phyloP scores from a whole-genome alignment of 345 rosid species.

The Carallia pectinifolia region DNA sequence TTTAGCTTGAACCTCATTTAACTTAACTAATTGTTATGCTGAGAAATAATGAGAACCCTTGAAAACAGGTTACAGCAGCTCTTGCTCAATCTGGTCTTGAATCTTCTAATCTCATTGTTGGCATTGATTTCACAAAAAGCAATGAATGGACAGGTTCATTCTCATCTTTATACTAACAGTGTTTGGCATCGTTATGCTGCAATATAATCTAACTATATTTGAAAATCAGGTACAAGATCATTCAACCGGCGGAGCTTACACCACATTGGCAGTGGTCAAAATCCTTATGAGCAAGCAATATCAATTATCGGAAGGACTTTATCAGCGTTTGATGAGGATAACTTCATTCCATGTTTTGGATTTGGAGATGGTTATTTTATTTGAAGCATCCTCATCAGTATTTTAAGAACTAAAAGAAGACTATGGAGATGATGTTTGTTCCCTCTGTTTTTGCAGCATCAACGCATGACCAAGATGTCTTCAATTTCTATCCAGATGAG shows the following conservation, averaged over 20 bases:
- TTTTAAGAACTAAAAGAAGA: neutral
- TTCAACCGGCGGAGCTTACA: slow-evolving; percentile 67
- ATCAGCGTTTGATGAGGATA: slow-evolving; percentile 73
- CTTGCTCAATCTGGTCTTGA: slow-evolving; percentile 87
- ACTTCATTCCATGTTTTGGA: slow-evolving; percentile 80
- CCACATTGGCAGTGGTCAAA: slow-evolving; percentile 49
- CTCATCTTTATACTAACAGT: slow-evolving; percentile 1
- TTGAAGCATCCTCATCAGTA: neutral
- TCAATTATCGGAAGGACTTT: slow-evolving; percentile 75
- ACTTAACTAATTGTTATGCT: neutral
- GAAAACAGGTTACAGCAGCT: slow-evolving; percentile 70
- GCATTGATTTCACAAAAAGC: slow-evolving; percentile 95
- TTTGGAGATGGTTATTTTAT: slow-evolving; percentile 63
- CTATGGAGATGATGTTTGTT: slow-evolving; percentile 3
- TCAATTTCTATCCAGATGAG: slow-evolving; percentile 70
- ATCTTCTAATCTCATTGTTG: slow-evolving; percentile 91
- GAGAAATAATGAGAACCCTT: neutral
- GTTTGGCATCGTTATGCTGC: neutral
- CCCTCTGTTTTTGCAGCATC: slow-evolving; percentile 47
- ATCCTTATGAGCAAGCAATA: slow-evolving; percentile 83
- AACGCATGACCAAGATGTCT: slow-evolving; percentile 92
- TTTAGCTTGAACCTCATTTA: neutral
- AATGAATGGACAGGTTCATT: slow-evolving; percentile 89
- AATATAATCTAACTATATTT: slow-evolving; percentile 12
- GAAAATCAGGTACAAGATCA: slow-evolving; percentile 60